Evolutionary conservation across 495 filamentous ascomycete genomes (phyloP).

Genomic region (Penicillium canariense): DNA sequence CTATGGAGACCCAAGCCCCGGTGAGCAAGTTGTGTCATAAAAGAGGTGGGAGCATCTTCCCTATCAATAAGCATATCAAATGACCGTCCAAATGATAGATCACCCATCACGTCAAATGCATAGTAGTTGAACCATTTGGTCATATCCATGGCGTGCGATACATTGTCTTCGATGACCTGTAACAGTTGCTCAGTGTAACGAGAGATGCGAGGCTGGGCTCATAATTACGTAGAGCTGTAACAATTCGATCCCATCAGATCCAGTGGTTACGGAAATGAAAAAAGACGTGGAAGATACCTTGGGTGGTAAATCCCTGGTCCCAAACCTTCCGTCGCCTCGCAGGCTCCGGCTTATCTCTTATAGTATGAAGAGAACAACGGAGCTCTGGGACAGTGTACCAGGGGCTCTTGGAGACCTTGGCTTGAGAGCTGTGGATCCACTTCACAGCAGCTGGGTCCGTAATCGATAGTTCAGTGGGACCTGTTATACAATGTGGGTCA

Average conservation of each 20-base stretch:
- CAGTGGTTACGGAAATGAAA: no score
- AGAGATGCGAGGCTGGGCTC: slow-evolving; percentile 28
- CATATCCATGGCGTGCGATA: slow-evolving; percentile 32
- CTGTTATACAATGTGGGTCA: no score
- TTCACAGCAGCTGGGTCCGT: slow-evolving; percentile 33
- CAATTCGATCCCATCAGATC: not conserved
- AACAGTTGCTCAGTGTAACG: slow-evolving; percentile 28
- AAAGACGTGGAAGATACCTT: slow-evolving; percentile 14
- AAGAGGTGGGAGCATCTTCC: slow-evolving; percentile 33
- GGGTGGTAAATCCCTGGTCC: slow-evolving; percentile 39
- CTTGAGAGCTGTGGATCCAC: slow-evolving; percentile 29
- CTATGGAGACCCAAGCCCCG: no score
- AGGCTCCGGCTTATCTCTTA: slow-evolving; percentile 34
- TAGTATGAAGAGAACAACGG: slow-evolving; percentile 34
- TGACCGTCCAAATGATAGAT: slow-evolving; percentile 47
- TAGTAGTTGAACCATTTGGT: slow-evolving; percentile 46
- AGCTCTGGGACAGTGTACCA: slow-evolving; percentile 41
- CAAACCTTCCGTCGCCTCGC: slow-evolving; percentile 38
- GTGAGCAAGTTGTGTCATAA: slow-evolving; percentile 29
- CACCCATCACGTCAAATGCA: slow-evolving; percentile 53
- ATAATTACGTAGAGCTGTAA: slow-evolving; percentile 33
- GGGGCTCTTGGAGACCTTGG: slow-evolving; percentile 34
- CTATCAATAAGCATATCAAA: slow-evolving; percentile 44
- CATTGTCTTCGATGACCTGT: slow-evolving; percentile 10
- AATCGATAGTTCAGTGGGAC: slow-evolving; percentile 42